phyloP scores from a whole-genome alignment of 768 basidiomycete genomes.

The Phanerodontia chrysosporium region DNA sequence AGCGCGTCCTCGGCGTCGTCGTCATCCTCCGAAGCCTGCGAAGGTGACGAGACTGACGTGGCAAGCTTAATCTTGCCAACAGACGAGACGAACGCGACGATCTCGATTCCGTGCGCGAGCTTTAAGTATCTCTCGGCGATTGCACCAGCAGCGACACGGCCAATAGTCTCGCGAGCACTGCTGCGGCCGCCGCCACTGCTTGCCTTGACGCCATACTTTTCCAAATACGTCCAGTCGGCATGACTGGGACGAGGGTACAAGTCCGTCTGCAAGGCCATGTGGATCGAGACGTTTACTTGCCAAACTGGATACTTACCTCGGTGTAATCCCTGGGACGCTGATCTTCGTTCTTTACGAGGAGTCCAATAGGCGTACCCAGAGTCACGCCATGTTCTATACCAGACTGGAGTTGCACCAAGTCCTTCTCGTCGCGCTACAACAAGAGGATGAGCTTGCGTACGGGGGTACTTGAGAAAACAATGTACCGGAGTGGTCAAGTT shows the following conservation, averaged over 20 bases:
- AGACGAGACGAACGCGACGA: conserved; percentile 94
- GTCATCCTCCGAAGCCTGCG: conserved; percentile 44
- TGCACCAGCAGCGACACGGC: conserved; percentile 95
- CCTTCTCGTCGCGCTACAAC: conserved; percentile 67
- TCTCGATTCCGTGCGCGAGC: conserved; percentile 82
- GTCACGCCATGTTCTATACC: conserved; percentile 93
- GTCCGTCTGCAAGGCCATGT: conserved; percentile 54
- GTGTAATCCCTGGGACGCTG: conserved; percentile 98
- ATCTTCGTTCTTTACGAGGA: conserved; percentile 97
- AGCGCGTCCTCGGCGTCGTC: conserved; percentile 65
- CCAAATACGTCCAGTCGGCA: conserved; percentile 96
- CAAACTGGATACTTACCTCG: conserved; percentile 36
- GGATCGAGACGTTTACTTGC: neutral
- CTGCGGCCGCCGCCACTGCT: conserved; percentile 94
- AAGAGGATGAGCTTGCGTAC: neutral
- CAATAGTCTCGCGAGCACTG: conserved; percentile 95
- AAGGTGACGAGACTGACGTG: conserved; percentile 38
- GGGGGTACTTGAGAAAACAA: conserved; percentile 10
- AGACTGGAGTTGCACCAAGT: conserved; percentile 89
- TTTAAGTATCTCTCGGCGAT: conserved; percentile 96
- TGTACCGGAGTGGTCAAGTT: conserved; percentile 92
- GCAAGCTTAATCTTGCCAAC: conserved; percentile 92
- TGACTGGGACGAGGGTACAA: conserved; percentile 96
- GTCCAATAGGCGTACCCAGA: conserved; percentile 93
- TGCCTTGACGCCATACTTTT: conserved; percentile 97